These are phyloP conservation scores for Pleurotus sapidus DNA, from an alignment of 768 basidiomycete species.

Conservation along the genomic window DNA sequence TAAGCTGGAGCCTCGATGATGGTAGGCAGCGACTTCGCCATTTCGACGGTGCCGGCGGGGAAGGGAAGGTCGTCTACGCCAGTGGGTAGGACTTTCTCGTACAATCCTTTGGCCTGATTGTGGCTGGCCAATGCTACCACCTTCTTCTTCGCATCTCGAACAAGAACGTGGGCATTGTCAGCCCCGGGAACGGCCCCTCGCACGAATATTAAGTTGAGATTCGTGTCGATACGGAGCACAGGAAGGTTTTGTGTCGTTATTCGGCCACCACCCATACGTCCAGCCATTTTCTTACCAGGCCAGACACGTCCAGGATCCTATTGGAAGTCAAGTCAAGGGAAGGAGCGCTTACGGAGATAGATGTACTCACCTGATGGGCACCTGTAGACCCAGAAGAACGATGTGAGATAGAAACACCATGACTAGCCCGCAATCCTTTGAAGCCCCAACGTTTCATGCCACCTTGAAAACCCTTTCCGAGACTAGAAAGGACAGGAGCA, in stretches of 20 bases:
- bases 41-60: conserved; percentile 82
- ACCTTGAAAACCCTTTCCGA: conserved; percentile 97
- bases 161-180: conserved; percentile 82
- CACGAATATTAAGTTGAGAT: conserved; percentile 86
- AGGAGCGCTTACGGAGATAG: too few relatives aligned
- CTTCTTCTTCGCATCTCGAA: conserved; percentile 90
- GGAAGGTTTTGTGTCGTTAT: conserved; percentile 85
- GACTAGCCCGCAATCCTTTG: conserved; percentile 86
- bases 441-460: conserved; percentile 97
- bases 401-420: conserved; percentile 95
- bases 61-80: conserved; percentile 86
- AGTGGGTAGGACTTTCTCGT: conserved; percentile 77
- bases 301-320: conserved; percentile 95
- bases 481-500: conserved; percentile 40
- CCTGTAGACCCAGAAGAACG: conserved; percentile 92
- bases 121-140: conserved; percentile 57
- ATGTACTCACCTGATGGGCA: conserved; percentile 76
- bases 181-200: conserved; percentile 89
- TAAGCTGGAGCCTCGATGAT: conserved; percentile 71
- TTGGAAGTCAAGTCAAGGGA: not conserved
- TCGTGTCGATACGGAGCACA: conserved; percentile 84
- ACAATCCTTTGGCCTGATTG: conserved; percentile 67
- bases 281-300: conserved; percentile 99
- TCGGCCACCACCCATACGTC: conserved; percentile 82
- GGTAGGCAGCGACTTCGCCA: conserved; percentile 63